Evolutionary conservation across 2,329 filamentous ascomycete species (phyloP), one percentile per base, ranked within the genome.

Genomic region (Aphanocladium album): DNA sequence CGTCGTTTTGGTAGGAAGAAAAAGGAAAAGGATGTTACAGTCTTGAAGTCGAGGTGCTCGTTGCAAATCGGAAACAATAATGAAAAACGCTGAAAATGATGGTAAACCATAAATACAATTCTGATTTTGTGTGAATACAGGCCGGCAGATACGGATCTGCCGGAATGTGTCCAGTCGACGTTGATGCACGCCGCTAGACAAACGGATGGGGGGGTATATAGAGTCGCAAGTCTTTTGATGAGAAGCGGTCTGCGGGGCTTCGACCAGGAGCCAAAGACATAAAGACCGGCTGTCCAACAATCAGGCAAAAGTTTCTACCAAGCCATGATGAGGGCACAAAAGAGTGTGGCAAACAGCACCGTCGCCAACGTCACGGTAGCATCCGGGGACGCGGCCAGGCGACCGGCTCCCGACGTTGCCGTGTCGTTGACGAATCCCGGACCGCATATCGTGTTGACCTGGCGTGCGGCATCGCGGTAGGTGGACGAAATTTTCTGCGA

Each of bases 381-480:
- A 27, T 33, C 51, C 9, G 54, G 37, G 5, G 45, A 33, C 14
- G 21, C 12, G 14, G 21, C 57, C 19, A 12, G 16, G 3, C 54
- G 53, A 5, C n/a, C 33, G 3, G 47, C 57, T 4, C 21, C 54
- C 12, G 57, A 60, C 11, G 60, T 49, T 11, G 61, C 57, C n/a
- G 79, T 81, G 45, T 76, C 73, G 64, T 86, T 87, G 62, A 83
- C 82, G 65, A 85, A 89, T 16, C 71, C 72, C 0, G 78, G 72
- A 0, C 86, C 86, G 67, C 86, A 89, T 3, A 80, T 79, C 12
- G 84, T 78, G 69, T 96, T 89, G 56, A 98, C 81, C 67, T 89
- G 83, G 63, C 82, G 75, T 0, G 93, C 93, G 0, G 92, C 91
- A 11, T 76, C 68, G 6, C 81, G 74, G 71, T 97, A 98, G 0